A percentile compares a stretch with the other conserved stretches of the same genome.
Conservation (phyloP, 2,329 filamentous ascomycete species). For the Hypoxylon sp. region DNA sequence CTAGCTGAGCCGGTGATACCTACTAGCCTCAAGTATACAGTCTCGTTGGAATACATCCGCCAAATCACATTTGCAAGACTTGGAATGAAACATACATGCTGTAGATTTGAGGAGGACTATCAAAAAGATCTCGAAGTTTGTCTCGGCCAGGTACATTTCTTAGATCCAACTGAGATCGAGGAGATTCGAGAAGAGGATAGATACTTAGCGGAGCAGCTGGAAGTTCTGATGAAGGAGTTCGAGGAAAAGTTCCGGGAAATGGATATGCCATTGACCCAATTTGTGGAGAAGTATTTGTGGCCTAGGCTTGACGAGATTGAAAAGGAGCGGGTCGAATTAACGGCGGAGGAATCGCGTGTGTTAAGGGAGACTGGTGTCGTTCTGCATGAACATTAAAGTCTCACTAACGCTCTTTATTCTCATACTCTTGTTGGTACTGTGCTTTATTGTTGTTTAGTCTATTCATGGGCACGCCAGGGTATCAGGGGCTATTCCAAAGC, state of each 20-base stretch:
- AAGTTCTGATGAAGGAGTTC: constrained; percentile 24
- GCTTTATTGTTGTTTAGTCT: not conserved
- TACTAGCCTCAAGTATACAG: not conserved
- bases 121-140: not conserved
- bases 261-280: constrained; percentile 13
- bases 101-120: not conserved
- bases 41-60: constrained; percentile 2
- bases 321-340: constrained; percentile 17
- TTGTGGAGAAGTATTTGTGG: constrained; percentile 16
- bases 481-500: no score
- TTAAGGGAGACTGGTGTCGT: constrained; percentile 29
- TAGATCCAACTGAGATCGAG: constrained; percentile 18
- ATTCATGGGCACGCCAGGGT: not conserved
- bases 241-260: constrained; percentile 14
- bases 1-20: not conserved
- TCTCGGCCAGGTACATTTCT: not conserved
- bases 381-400: not conserved
- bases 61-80: constrained; percentile 9
- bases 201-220: constrained; percentile 14
- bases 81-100: constrained; percentile 30
- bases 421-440: not conserved
- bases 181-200: constrained; percentile 31
- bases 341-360: constrained; percentile 10
- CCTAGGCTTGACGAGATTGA: constrained; percentile 14
- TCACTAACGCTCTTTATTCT: not conserved